A percentile compares a stretch with the other conserved stretches of the same genome.
These are phyloP conservation scores for Tillandsia leiboldiana DNA, from an alignment of 176 grass and related monocot genomes.

Conservation along the genomic window DNA sequence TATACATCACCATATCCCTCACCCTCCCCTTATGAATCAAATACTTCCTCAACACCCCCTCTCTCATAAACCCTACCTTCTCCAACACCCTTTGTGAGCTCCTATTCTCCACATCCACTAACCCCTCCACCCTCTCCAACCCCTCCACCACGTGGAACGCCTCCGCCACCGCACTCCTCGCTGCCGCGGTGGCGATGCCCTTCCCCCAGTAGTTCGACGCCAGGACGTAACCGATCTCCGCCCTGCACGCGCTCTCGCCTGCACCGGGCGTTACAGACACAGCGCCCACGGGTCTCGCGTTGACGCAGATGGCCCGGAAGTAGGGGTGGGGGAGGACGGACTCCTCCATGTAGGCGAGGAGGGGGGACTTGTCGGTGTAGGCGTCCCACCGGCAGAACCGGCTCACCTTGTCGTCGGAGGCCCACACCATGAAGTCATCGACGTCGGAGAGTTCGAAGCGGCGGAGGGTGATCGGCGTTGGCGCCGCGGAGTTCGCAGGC, in stretches of 20 bases:
- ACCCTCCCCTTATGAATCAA: constrained; percentile 22
- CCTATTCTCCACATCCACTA: constrained; percentile 49
- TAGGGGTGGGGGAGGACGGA: constrained; percentile 56
- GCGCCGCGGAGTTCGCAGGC: not conserved
- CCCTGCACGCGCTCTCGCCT: constrained; percentile 30
- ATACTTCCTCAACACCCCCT: constrained; percentile 52
- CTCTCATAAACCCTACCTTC: constrained; percentile 72
- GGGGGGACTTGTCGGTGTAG: constrained; percentile 41
- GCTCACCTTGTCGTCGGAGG: constrained; percentile 58
- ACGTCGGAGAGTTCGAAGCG: constrained; percentile 44
- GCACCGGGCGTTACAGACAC: constrained; percentile 40
- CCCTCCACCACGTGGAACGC: constrained; percentile 39
- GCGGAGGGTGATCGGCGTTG: constrained; percentile 38
- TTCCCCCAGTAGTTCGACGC: constrained; percentile 50
- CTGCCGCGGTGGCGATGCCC: constrained; percentile 50
- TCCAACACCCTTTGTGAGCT: constrained; percentile 73
- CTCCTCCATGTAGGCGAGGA: constrained; percentile 45
- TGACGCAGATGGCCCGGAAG: constrained; percentile 62
- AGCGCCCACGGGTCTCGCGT: constrained; percentile 37
- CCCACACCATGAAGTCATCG: constrained; percentile 62
- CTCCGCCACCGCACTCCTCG: constrained; percentile 17
- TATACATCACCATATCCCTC: constrained; percentile 43
- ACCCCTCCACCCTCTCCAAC: constrained; percentile 56
- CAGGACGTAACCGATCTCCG: constrained; percentile 64
- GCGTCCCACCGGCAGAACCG: constrained; percentile 47